Conservation (phyloP, 208 protist species). For the Leishmania lainsoni region DNA sequence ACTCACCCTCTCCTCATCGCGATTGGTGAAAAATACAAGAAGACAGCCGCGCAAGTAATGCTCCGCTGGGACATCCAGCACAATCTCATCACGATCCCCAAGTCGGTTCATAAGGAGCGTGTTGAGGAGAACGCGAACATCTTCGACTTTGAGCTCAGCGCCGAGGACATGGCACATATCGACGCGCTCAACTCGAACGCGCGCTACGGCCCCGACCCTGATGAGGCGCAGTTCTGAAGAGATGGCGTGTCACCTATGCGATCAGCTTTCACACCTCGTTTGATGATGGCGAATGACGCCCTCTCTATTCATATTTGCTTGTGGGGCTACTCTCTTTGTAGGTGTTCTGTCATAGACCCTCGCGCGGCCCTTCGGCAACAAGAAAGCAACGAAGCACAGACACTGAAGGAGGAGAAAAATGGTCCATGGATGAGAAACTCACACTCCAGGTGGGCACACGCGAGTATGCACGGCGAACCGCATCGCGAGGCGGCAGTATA, state of each 20-base stretch:
- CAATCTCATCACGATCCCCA: constrained; percentile 83
- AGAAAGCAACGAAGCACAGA: neutral
- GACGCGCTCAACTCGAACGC: constrained; percentile 48
- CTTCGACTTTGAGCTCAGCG: constrained; percentile 65
- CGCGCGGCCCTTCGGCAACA: neutral
- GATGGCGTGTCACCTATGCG: neutral
- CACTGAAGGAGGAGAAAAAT: neutral
- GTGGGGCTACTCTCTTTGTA: neutral
- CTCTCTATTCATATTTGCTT: neutral
- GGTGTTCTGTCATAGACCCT: neutral
- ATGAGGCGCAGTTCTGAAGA: constrained; percentile 24
- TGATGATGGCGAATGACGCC: neutral
- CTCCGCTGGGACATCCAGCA: constrained; percentile 71
- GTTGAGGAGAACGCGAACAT: constrained; percentile 85
- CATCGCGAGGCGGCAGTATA: neutral
- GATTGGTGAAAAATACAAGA: constrained; percentile 39
- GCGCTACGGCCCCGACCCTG: constrained; percentile 49
- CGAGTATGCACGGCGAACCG: neutral
- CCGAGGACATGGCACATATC: constrained; percentile 60
- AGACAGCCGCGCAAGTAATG: constrained; percentile 63
- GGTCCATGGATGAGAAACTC: neutral
- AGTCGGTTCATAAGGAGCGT: constrained; percentile 71
- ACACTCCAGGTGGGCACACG: neutral
- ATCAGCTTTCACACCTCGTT: neutral
- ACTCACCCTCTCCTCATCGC: constrained; percentile 20